Evolutionary conservation across 176 grass and related monocot species (phyloP).

Genomic region (Triticum timopheevii): DNA sequence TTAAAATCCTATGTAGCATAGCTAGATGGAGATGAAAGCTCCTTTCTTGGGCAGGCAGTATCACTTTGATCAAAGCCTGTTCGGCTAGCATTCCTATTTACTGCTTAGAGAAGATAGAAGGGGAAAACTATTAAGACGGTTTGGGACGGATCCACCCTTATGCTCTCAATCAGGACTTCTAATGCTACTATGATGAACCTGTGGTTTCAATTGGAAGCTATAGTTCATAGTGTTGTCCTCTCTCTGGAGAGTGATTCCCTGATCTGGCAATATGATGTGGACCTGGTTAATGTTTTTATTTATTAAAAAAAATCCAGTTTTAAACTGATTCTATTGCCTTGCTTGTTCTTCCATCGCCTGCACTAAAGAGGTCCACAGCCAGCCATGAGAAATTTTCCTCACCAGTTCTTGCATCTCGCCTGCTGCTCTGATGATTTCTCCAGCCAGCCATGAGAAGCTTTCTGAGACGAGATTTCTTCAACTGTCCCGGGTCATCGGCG

Average conservation of each 20-base stretch:
- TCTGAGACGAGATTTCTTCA: neutral
- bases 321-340: neutral
- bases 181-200: too few relatives aligned
- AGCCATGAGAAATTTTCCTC: neutral
- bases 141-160: too few relatives aligned
- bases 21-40: neutral
- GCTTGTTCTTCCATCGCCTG: neutral
- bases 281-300: too few relatives aligned
- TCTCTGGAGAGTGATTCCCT: too few relatives aligned
- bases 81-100: neutral
- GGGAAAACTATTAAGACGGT: too few relatives aligned
- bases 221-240: too few relatives aligned
- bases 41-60: neutral
- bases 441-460: neutral
- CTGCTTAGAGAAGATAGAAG: too few relatives aligned
- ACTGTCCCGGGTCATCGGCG: conserved; percentile 19
- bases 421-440: neutral
- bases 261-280: too few relatives aligned
- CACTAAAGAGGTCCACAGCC: neutral
- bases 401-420: neutral
- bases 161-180: too few relatives aligned
- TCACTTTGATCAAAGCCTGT: neutral
- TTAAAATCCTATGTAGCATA: neutral
- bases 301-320: too few relatives aligned
- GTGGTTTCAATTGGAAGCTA: too few relatives aligned